Evolutionary conservation across 108 stramenopile genomes (phyloP).

Genomic region (Cyclotella cryptica): DNA sequence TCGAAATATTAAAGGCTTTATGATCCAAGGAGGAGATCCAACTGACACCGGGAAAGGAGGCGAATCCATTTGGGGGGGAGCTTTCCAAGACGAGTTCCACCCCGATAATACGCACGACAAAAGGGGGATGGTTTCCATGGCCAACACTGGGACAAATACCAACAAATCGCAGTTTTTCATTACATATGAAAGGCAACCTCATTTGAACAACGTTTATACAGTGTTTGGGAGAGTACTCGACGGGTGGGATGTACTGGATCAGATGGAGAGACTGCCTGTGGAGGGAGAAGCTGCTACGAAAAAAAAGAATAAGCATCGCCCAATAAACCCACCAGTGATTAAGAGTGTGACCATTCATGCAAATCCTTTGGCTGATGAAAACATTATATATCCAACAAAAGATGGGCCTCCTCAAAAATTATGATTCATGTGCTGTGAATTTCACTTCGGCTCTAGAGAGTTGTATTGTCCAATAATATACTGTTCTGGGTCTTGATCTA

Average conservation of each 20-base stretch:
- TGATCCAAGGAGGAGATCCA: constrained; percentile 98
- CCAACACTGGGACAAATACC: constrained; percentile 93
- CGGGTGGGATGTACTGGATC: constrained; percentile 95
- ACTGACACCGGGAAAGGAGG: constrained; percentile 89
- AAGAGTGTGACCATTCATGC: constrained; percentile 94
- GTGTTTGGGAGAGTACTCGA: constrained; percentile 95
- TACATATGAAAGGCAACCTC: constrained; percentile 92
- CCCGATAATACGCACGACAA: constrained; percentile 88
- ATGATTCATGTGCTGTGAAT: not conserved
- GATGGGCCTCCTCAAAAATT: constrained; percentile 80
- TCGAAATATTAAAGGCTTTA: constrained; percentile 94
- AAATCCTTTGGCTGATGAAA: constrained; percentile 94
- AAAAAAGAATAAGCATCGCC: constrained; percentile 86
- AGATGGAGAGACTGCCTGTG: constrained; percentile 94
- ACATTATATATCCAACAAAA: constrained; percentile 80
- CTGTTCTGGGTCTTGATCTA: no score
- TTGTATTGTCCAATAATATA: no score
- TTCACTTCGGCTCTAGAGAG: no score
- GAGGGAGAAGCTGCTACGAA: constrained; percentile 69
- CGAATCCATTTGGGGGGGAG: constrained; percentile 97
- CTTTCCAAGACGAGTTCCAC: constrained; percentile 96
- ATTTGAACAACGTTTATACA: constrained; percentile 95
- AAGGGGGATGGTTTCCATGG: constrained; percentile 94
- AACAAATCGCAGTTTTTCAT: constrained; percentile 95
- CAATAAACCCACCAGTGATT: constrained; percentile 88